Conservation (phyloP, 192 early-diverging fungal genomes). For the Phlyctochytrium arcticum region DNA sequence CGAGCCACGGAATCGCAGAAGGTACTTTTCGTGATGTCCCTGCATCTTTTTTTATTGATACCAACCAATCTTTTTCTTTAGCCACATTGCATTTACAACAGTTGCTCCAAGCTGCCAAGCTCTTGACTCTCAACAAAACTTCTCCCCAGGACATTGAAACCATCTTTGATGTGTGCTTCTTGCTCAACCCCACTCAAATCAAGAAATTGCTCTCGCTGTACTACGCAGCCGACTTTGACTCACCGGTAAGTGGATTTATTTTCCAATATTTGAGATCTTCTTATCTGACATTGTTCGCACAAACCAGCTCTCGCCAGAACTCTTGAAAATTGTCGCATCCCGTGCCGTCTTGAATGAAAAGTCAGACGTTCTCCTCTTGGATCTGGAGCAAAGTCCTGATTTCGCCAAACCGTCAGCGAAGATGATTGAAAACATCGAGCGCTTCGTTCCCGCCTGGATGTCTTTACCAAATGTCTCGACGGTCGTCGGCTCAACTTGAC, state of each 20-base stretch:
- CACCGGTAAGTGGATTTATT: constrained; percentile 47
- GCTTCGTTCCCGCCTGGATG: constrained; percentile 69
- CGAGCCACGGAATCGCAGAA: constrained; percentile 88
- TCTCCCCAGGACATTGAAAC: constrained; percentile 88
- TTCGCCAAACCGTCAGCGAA: constrained; percentile 56
- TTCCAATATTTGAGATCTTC: not conserved
- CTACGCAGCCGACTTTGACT: constrained; percentile 94
- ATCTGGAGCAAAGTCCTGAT: constrained; percentile 64
- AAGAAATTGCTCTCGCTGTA: constrained; percentile 96
- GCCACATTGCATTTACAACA: constrained; percentile 84
- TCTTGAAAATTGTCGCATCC: constrained; percentile 84
- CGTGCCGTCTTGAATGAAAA: constrained; percentile 85
- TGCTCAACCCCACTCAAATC: constrained; percentile 94
- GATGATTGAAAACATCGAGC: constrained; percentile 65
- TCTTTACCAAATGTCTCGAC: constrained; percentile 37
- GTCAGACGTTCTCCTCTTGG: constrained; percentile 83
- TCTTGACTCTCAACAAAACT: constrained; percentile 93
- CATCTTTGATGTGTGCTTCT: constrained; percentile 98
- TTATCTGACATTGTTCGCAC: not conserved
- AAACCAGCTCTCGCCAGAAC: constrained; percentile 72
- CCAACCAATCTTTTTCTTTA: constrained; percentile 4
- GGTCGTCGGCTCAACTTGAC: constrained; percentile 7
- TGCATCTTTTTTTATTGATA: constrained; percentile 1
- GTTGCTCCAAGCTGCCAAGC: constrained; percentile 93
- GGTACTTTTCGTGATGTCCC: constrained; percentile 38